phyloP scores from a whole-genome alignment of 2,329 filamentous ascomycete species.

The Raffaelea albimanens region DNA sequence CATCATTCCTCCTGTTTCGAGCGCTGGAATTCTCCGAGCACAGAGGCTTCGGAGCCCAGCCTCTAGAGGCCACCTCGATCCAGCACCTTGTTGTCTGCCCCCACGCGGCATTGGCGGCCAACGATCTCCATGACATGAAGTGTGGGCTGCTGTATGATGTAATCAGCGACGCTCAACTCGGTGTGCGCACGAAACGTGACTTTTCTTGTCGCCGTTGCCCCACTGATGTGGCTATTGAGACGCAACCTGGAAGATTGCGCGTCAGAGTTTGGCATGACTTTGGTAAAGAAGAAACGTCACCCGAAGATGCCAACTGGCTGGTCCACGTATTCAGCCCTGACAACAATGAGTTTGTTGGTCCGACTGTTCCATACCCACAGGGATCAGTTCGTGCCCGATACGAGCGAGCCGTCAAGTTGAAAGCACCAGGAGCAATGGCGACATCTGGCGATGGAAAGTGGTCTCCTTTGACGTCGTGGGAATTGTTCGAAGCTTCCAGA shows the following conservation, averaged over 20 bases:
- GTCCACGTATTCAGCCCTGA: background rate
- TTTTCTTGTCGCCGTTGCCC: constrained; percentile 4
- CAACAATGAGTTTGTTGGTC: constrained; percentile 4
- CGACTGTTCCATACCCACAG: background rate
- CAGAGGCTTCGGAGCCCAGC: background rate
- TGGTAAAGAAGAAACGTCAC: background rate
- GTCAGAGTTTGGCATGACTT: constrained; percentile 3
- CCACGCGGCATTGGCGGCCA: background rate
- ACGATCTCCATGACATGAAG: background rate
- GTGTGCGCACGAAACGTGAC: background rate
- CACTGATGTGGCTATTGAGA: constrained; percentile 1
- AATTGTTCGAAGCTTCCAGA: background rate
- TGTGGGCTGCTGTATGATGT: background rate
- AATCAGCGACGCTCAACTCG: background rate
- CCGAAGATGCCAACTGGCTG: background rate
- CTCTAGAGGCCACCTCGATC: background rate
- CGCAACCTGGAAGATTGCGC: background rate
- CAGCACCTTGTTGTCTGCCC: constrained; percentile 2
- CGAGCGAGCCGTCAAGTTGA: background rate
- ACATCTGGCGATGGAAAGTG: background rate
- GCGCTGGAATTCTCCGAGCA: background rate
- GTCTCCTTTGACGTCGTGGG: background rate
- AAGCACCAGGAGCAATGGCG: background rate
- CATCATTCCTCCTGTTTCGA: constrained; percentile 3
- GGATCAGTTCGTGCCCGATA: constrained; percentile 1